A percentile compares a stretch with the other conserved stretches of the same genome.
Conservation (phyloP, 1,284 basidiomycete species). For the Sanghuangporus sanghuang region DNA sequence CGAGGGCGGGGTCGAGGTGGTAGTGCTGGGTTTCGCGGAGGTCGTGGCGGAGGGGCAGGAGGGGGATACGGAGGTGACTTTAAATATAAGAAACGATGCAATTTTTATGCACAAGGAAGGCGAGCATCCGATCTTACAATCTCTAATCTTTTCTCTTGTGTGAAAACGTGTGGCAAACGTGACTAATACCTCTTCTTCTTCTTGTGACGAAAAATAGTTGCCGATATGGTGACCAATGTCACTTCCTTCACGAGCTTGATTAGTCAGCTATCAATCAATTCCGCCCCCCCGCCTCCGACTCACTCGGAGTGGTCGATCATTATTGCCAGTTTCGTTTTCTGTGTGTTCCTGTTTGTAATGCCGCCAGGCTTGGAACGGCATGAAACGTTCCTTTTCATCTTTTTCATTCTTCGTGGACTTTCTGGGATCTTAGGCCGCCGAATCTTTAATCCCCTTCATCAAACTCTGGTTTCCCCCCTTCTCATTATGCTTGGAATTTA, state of each 20-base stretch:
- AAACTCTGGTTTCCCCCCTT: background rate
- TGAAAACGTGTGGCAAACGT: constrained; percentile 31
- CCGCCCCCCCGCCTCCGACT: background rate
- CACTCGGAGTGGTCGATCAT: background rate
- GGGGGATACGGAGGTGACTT: constrained; percentile 44
- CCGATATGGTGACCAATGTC: constrained; percentile 80
- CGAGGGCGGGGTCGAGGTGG: constrained; percentile 24
- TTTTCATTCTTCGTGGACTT: background rate
- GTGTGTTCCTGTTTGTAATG: background rate
- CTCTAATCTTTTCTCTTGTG: constrained; percentile 14
- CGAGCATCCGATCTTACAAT: constrained; percentile 53
- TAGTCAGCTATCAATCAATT: constrained; percentile 4
- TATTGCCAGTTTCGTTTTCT: background rate
- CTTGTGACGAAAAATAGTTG: constrained; percentile 48
- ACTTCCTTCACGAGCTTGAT: constrained; percentile 62
- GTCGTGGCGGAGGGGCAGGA: constrained; percentile 34
- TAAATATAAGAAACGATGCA: constrained; percentile 80
- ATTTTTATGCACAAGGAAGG: constrained; percentile 84
- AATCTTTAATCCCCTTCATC: background rate
- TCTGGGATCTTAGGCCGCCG: background rate
- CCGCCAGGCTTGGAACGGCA: no score
- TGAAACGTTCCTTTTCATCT: background rate
- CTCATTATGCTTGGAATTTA: background rate
- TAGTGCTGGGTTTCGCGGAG: constrained; percentile 29
- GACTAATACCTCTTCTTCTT: constrained; percentile 34